Evolutionary conservation across 1,284 basidiomycete species (phyloP), one percentile per base, ranked within the genome.

Genomic region (Marasmius sp.): DNA sequence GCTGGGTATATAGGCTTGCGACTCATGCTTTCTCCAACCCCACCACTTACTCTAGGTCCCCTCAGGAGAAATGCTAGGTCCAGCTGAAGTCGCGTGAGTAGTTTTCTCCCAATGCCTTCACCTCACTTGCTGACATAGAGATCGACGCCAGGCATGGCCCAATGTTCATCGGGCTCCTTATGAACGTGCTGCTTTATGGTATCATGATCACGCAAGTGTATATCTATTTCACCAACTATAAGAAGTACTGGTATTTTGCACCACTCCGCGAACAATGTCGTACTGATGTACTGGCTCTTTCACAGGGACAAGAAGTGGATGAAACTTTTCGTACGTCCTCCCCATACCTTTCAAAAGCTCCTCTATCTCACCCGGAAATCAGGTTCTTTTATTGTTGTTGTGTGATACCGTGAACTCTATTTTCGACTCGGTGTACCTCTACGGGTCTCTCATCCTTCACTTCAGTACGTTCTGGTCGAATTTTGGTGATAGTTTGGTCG

Each of bases 181-280:
- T 76, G 64, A 75, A 75, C 56, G 64, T 75, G 0, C 60, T 76
- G 6, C 70, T 78, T 10, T 77, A 71, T 62, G 78, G 77, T 4
- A 71, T 79, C 52, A 76, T 78, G 75, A 72, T 75, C 47, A 70
- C 72, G 0, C 77, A 79, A 66, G 67, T 71, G 2, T 76, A 77
- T 58, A 52, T 77, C 4, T 79, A 79, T 61, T 77, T 69, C 59
- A 69, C 60, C 33, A 69, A 67, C 0, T 75, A 69, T 62, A 74
- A 74, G 57, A 66, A 65, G 75, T 75, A 27, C 65, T 6, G 12
- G 27, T 27, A 27, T 27, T 27, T 27, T 27, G 27, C 27, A 27
- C 5, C 27, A 27, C 27, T 27, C 27, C 5, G 27, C 27, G 27
- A 27, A 27, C 2, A 27, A 27, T 27, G 27, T 27, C 5, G 27